Percentiles rank a stretch among this genome's conserved stretches.
Conservation (phyloP, 768 basidiomycete genomes). For the Rubroboletus pulcherrimus region DNA sequence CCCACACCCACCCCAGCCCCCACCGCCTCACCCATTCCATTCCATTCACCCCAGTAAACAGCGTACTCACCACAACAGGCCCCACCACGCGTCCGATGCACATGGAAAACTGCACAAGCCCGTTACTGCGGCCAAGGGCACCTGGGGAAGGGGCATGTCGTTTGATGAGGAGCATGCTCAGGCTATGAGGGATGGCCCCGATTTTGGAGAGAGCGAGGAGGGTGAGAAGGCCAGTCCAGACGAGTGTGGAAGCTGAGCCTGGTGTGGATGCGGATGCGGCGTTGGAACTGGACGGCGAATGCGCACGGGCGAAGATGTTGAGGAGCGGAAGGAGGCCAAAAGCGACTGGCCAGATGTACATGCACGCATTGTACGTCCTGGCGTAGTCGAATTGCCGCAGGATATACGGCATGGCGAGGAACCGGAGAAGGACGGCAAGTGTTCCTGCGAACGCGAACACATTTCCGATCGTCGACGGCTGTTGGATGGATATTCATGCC, state of each 20-base stretch:
- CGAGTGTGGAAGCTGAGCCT: conserved; percentile 18
- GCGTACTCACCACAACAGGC: conserved; percentile 48
- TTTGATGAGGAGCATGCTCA: conserved; percentile 39
- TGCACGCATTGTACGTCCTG: conserved; percentile 48
- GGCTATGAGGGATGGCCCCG: conserved; percentile 30
- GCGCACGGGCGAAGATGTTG: conserved; percentile 42
- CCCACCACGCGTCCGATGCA: conserved; percentile 49
- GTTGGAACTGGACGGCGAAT: background rate
- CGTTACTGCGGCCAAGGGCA: conserved; percentile 54
- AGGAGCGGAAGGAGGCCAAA: conserved; percentile 49
- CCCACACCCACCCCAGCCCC: too few relatives aligned
- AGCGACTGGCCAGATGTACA: conserved; percentile 50
- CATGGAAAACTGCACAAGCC: conserved; percentile 56
- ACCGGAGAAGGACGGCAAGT: conserved; percentile 45
- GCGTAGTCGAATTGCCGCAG: conserved; percentile 46
- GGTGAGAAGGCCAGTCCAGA: conserved; percentile 49
- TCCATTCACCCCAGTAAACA: conserved; percentile 18
- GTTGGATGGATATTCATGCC: background rate
- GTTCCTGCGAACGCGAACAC: conserved; percentile 27
- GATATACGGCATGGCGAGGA: conserved; percentile 50
- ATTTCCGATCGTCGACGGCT: conserved; percentile 46
- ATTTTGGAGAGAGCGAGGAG: conserved; percentile 38
- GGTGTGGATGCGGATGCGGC: conserved; percentile 11
- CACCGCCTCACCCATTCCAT: too few relatives aligned
- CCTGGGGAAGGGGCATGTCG: conserved; percentile 10